These are phyloP conservation scores for Tetrapisispora phaffii DNA, from an alignment of 805 yeast species.

Conservation along the genomic window DNA sequence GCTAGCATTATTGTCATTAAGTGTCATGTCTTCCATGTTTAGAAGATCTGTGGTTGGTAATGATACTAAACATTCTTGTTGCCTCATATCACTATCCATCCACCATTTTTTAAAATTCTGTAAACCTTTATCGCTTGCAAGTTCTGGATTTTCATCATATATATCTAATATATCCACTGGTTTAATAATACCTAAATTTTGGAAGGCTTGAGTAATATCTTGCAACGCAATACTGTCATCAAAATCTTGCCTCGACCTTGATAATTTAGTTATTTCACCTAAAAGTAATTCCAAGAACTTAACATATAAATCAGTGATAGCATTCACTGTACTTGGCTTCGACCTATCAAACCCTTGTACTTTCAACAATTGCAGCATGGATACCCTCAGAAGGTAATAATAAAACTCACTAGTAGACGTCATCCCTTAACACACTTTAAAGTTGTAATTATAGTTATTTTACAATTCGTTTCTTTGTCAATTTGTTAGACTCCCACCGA, in stretches of 20 bases:
- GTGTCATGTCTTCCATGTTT: slow-evolving; percentile 2
- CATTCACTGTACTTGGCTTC: slow-evolving; percentile 59
- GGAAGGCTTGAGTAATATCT: slow-evolving; percentile 66
- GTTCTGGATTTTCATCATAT: slow-evolving; percentile 37
- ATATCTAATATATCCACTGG: slow-evolving; percentile 50
- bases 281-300: slow-evolving; percentile 51
- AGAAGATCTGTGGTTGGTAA: slow-evolving; percentile 26
- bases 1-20: background rate
- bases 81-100: slow-evolving; percentile 34
- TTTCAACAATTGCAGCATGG: slow-evolving; percentile 49
- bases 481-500: too few relatives aligned
- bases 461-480: too few relatives aligned
- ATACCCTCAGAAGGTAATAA: slow-evolving; percentile 38
- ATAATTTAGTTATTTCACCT: slow-evolving; percentile 39
- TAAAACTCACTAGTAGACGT: slow-evolving; percentile 33
- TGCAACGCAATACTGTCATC: slow-evolving; percentile 39
- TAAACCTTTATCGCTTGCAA: slow-evolving; percentile 39
- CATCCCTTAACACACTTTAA: too few relatives aligned
- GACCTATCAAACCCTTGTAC: slow-evolving; percentile 80
- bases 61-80: slow-evolving; percentile 34
- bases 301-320: slow-evolving; percentile 66
- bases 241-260: slow-evolving; percentile 38
- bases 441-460: too few relatives aligned
- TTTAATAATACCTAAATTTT: slow-evolving; percentile 49
- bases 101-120: slow-evolving; percentile 49